Evolutionary conservation across 345 rosid species (phyloP).

Genomic region (Litchi chinensis): DNA sequence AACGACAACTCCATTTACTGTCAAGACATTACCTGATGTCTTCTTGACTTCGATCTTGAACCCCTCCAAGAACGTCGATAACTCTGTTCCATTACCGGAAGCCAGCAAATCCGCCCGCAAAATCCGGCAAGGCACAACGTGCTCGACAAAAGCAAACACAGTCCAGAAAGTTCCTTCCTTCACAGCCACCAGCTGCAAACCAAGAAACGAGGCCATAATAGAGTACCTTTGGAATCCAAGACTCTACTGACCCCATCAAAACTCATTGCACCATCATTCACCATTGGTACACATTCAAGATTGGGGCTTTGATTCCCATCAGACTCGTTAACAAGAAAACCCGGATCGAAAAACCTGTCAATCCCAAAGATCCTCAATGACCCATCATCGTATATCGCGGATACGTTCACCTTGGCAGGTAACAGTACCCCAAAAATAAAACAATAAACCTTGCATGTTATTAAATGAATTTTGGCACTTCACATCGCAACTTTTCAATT

Average conservation of each 20-base stretch:
- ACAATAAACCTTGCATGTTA: too few species aligned
- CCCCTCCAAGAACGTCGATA: conserved; percentile 25
- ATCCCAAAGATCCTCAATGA: conserved; percentile 30
- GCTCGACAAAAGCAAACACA: conserved; percentile 39
- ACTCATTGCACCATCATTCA: background rate
- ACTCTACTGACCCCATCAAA: conserved; percentile 22
- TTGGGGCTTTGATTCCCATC: background rate
- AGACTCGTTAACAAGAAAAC: conserved; percentile 4
- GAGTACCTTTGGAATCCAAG: conserved; percentile 29
- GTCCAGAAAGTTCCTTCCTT: conserved; percentile 15
- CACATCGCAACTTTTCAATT: too few species aligned
- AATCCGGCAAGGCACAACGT: conserved; percentile 34
- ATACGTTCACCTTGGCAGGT: conserved; percentile 15
- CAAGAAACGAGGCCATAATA: conserved; percentile 39
- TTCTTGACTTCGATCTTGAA: conserved; percentile 10
- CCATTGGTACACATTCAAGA: conserved; percentile 3
- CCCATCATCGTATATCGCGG: conserved; percentile 31
- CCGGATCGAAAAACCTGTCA: conserved; percentile 33
- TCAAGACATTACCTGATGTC: background rate
- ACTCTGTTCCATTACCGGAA: conserved; percentile 18
- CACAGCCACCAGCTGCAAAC: conserved; percentile 30
- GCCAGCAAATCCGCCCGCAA: conserved; percentile 10
- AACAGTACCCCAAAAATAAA: too few species aligned
- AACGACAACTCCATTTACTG: background rate
- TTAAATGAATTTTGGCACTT: too few species aligned